phyloP scores from a whole-genome alignment of 2,329 filamentous ascomycete species.

The Pseudogymnoascus sp. region DNA sequence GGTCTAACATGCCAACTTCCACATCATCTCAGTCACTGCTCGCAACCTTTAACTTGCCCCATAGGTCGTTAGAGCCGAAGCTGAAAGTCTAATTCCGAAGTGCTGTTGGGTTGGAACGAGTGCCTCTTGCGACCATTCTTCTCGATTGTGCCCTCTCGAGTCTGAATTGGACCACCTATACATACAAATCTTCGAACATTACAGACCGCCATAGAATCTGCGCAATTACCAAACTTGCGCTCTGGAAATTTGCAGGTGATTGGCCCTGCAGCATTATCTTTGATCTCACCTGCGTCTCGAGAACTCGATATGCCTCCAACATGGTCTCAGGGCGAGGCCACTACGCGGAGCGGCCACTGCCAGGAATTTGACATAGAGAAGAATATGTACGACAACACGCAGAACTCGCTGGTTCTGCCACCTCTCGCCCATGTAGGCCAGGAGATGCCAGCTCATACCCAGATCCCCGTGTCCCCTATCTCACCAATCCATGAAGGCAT shows the following conservation, averaged over 20 bases:
- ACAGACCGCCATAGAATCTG: background rate
- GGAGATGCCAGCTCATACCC: constrained; percentile 19
- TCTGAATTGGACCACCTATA: background rate
- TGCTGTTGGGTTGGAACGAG: constrained; percentile 11
- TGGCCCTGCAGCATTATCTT: constrained; percentile 2
- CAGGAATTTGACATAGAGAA: constrained; percentile 31
- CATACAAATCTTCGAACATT: background rate
- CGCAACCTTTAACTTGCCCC: constrained; percentile 12
- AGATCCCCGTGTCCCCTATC: constrained; percentile 19
- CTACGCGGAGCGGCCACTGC: constrained; percentile 7
- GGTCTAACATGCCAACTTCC: constrained; percentile 15
- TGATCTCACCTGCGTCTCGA: constrained; percentile 4
- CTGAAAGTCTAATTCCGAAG: constrained; percentile 19
- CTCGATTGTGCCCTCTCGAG: background rate
- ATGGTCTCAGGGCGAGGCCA: constrained; percentile 18
- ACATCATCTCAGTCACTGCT: constrained; percentile 17
- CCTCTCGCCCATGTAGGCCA: constrained; percentile 19
- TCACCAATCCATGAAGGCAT: constrained; percentile 30
- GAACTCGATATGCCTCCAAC: constrained; percentile 19
- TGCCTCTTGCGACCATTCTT: constrained; percentile 9
- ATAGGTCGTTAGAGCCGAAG: constrained; percentile 16
- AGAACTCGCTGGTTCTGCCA: constrained; percentile 21
- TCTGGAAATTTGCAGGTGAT: background rate
- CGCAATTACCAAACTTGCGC: background rate
- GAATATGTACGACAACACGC: constrained; percentile 27